Evolutionary conservation across 441 rosid genomes (phyloP), one percentile per base, ranked within the genome.

Genomic region (Mallotus repandus): DNA sequence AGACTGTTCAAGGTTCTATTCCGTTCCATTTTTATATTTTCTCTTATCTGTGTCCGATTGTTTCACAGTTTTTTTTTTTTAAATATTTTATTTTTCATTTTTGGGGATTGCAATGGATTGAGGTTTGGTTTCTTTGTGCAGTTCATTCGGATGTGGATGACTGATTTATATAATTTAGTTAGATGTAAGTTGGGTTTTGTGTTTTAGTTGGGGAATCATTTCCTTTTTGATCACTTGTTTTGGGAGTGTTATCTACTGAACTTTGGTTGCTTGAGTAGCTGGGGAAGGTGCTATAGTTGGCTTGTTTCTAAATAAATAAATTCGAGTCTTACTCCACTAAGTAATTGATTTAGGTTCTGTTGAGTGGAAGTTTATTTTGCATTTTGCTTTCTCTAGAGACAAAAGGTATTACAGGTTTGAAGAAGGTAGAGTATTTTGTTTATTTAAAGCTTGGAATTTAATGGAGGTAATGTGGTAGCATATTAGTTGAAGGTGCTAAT

Each of bases 1-100:
- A 81, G 79, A 69, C 84, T 19, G 79, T 79, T 72, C 91, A 87
- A 88, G 93, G 93, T 90, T 79, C 54, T 54, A 3, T 19, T 68
- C 61, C 41, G 10, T n/a, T 10, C 9, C 46, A 25, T 15, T 35
- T 10, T 22, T 22, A 60, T 18, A 5, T 57, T 43, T 18, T 12
- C 45, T 14, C 8, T 25, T 32, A n/a, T 1, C 43, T 59, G 9
- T 18, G 7, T 52, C 9, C 15, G 9, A 13, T 52, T 35, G 50
- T 45, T 25, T 18, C 52, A 5, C 41, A 15, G 5, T 8, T 14
- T 64, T 66, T 12, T 21, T 29, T 32, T 29, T 53, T 22, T 13
- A 1, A 11, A 10, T 38, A 38, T 38, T 6, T 21, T 66, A 41
- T 68, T 38, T 12, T 43, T 45, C 16, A 2, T 59, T 15, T n/a